Percentiles rank a stretch among this genome's conserved stretches.
Conservation (phyloP, 805 yeast genomes). For the Metschnikowia lunata region DNA sequence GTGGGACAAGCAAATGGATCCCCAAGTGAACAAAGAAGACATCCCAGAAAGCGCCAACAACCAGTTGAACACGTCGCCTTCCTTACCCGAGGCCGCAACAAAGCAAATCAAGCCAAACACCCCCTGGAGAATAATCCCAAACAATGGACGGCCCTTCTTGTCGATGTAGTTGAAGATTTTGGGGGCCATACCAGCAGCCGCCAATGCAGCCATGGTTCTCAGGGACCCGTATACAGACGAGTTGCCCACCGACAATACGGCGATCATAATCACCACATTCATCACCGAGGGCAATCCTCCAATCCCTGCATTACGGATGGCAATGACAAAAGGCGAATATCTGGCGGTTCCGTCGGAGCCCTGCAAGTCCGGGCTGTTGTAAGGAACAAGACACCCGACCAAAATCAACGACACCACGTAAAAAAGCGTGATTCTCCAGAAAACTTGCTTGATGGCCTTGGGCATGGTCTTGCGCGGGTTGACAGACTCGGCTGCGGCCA, state of each 20-base stretch:
- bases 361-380: conserved; percentile 43
- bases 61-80: conserved; percentile 23
- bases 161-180: conserved; percentile 41
- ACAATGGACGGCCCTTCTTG: conserved; percentile 39
- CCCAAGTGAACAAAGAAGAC: conserved; percentile 26
- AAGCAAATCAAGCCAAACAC: conserved; percentile 60
- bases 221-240: conserved; percentile 70
- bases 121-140: conserved; percentile 30
- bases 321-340: conserved; percentile 69
- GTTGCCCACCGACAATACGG: conserved; percentile 74
- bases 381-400: conserved; percentile 47
- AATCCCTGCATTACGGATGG: conserved; percentile 58
- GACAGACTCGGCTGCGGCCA: conserved; percentile 63
- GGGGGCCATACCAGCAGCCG: conserved; percentile 70
- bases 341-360: conserved; percentile 53
- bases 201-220: conserved; percentile 62
- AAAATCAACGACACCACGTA: conserved; percentile 45
- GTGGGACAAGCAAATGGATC: conserved; percentile 23
- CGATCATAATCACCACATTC: conserved; percentile 67
- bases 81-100: conserved; percentile 41
- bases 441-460: conserved; percentile 59
- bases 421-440: conserved; percentile 59
- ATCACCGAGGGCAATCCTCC: conserved; percentile 65
- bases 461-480: conserved; percentile 61
- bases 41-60: conserved; percentile 24